Evolutionary conservation across 495 filamentous ascomycete species (phyloP), one percentile per base, ranked within the genome.

Genomic region (Chaetomidium leptoderma): DNA sequence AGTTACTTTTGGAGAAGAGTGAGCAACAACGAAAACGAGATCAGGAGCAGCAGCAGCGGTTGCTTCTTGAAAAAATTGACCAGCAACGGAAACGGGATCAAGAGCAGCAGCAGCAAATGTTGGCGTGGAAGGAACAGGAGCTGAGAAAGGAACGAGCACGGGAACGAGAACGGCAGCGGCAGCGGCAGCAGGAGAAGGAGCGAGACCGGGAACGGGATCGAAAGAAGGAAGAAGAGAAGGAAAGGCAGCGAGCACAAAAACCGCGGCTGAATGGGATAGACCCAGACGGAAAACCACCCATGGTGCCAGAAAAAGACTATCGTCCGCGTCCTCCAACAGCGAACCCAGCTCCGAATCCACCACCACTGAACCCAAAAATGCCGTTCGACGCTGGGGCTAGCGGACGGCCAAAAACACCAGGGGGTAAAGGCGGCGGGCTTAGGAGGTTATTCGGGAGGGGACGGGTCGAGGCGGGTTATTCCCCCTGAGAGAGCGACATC

Each of bases 361-460:
- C 24, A 21, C 35, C 35, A 8, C 36, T 43, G 10, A 27, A 35
- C 1, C 1, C 55, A 16, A 57, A 48, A 24, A 27, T 37, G 9
- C 48, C 53, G 2, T 3, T 56, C 19, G 53, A 48, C 19, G 13
- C 13, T 0, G 53, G 43, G 8, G 3, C 16, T 1, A 17, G 16
- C 19, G 23, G 35, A 9, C 24, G 30, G 6, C 57, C 57, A 11
- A 66, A 65, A 45, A 61, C 61, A 16, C 37, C 59, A 0, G 54
- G 56, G 7, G 60, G 49, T 16, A 56, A 58, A n/a, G 53, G 50
- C 3, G 61, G 66, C 9, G 62, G 62, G 40, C 33, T 70, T 4
- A 59, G 66, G 48, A 58, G 63, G 53, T 53, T 71, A 1, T 71
- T 71, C 57, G 17, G 26, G n/a, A 43, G 51, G 37, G n/a, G 13